A percentile compares a stretch with the other conserved stretches of the same genome.
Conservation (phyloP, 352 stramenopile genomes). For the Phytophthora syringae region DNA sequence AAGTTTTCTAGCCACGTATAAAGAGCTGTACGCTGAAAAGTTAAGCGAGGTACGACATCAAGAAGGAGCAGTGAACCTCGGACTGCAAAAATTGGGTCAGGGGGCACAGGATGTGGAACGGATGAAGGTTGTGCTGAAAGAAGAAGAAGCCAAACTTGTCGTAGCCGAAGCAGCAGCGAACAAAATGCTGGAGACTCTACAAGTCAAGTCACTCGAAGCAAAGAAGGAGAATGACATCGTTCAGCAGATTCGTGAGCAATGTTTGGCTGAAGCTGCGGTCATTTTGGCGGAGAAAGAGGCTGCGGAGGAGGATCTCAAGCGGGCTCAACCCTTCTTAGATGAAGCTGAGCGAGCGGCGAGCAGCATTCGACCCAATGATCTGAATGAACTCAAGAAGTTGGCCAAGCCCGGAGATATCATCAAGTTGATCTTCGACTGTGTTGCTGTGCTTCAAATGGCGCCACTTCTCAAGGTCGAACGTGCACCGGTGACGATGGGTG, state of each 20-base stretch:
- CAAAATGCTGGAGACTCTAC: constrained; percentile 81
- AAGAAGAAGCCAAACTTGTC: constrained; percentile 90
- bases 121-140: constrained; percentile 90
- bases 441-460: constrained; percentile 89
- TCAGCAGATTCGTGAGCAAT: constrained; percentile 87
- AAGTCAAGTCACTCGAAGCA: constrained; percentile 83
- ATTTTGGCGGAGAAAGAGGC: constrained; percentile 88
- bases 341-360: constrained; percentile 87
- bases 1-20: constrained; percentile 86
- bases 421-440: constrained; percentile 94
- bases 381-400: constrained; percentile 94
- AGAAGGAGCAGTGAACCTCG: constrained; percentile 84
- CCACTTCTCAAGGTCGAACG: constrained; percentile 80
- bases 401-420: constrained; percentile 92
- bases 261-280: constrained; percentile 72
- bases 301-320: constrained; percentile 90
- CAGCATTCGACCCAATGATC: constrained; percentile 89
- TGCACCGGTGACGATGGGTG: constrained; percentile 59
- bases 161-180: constrained; percentile 83
- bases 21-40: constrained; percentile 78
- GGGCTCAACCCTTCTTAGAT: constrained; percentile 91
- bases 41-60: constrained; percentile 79
- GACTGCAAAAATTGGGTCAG: constrained; percentile 89
- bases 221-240: constrained; percentile 93
- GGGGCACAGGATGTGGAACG: constrained; percentile 88